phyloP scores from a whole-genome alignment of 129 eudicot genomes.

The Flaveria ramosissima region DNA sequence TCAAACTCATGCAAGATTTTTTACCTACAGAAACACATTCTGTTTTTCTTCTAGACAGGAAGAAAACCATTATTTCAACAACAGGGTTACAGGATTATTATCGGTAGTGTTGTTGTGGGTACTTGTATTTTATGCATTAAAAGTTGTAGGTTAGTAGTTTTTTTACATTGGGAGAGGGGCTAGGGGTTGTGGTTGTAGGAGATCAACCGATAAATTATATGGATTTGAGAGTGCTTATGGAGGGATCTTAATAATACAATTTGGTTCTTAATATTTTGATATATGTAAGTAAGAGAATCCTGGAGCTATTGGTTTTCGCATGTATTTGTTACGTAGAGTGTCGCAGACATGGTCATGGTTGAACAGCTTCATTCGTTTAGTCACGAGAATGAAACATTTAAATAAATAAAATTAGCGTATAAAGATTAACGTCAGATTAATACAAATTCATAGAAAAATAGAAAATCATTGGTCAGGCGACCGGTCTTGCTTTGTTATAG shows the following conservation, averaged over 20 bases:
- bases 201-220: slow-evolving; percentile 7
- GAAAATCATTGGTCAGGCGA: too few species aligned
- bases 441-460: too few species aligned
- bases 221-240: not conserved
- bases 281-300: too few species aligned
- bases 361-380: not conserved
- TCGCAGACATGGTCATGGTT: too few species aligned
- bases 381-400: too few species aligned
- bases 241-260: not conserved
- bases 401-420: too few species aligned
- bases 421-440: too few species aligned
- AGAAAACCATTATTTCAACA: too few species aligned
- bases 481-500: too few species aligned
- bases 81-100: not conserved
- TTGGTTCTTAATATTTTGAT: not conserved
- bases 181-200: slow-evolving; percentile 10
- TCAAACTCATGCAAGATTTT: not conserved
- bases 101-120: not conserved
- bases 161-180: not conserved
- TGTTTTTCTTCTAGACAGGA: too few species aligned
- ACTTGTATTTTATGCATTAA: slow-evolving; percentile 4
- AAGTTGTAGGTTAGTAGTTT: not conserved
- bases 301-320: too few species aligned
- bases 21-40: not conserved
- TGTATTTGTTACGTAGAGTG: too few species aligned